Evolutionary conservation across 768 basidiomycete species (phyloP), one percentile per base, ranked within the genome.

Genomic region (Auriscalpium microsporum): DNA sequence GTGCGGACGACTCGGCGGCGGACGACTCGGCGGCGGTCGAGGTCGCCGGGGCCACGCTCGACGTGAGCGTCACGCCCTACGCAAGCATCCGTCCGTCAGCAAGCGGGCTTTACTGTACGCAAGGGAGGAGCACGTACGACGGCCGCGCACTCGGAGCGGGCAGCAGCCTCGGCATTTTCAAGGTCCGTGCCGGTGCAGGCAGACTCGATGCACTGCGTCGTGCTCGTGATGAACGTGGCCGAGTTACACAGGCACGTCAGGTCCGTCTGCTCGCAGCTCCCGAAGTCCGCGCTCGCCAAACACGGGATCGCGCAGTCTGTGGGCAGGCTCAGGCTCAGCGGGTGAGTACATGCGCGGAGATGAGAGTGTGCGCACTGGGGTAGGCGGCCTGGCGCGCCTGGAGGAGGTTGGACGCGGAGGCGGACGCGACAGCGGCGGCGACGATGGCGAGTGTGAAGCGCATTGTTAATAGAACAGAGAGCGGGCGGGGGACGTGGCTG

Each of bases 241-340:
- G 69, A 72, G 6, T 70, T 68, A 76, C 86, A 87, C 34, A 85
- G 70, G 62, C 88, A 90, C 28, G 60, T 58, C 63, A 77, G 71
- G 69, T 88, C 81, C n/a, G 67, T 67, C 4, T 66, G 9, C 13
- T 53, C 13, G 71, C 87, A 90, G 56, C 58, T 61, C 45, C 71
- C 78, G 17, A 71, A 59, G 60, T 76, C 64, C 8, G 80, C 74
- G 54, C 57, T 65, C 8, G 67, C 50, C 8, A 86, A 60, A 68
- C 87, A 89, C 16, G 66, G 0, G 0, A 14, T 16, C 3, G 81
- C 76, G 63, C 86, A 88, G 52, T 44, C 85, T 87, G 58, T 36
- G 23, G 17, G 36, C 17, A 42, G 16, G 35, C 49, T 50, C 61
- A 38, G 56, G 33, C 17, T 40, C 28, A 35, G 38, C 40, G 35